Base-by-base conservation (phyloP, 441 rosid species). In the Gossypium davidsonii region DNA sequence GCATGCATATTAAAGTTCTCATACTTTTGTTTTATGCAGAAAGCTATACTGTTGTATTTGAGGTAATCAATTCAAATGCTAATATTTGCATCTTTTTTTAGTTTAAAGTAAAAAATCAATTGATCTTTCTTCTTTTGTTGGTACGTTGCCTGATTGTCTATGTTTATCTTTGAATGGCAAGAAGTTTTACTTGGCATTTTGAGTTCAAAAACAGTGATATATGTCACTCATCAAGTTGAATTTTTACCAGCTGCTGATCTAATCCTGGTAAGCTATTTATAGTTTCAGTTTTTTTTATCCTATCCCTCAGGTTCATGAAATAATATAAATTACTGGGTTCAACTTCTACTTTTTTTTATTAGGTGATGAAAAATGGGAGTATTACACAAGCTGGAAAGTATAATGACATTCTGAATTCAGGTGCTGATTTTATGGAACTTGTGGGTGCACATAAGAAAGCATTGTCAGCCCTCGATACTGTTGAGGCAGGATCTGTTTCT, bases 361-460 rank as follows among this genome's bases (percentile, higher is more conserved):
- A 94, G 94, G 92, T 89, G 37, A 86, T 88, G 91, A 79, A 81
- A 81, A 86, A 84, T 73, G 91, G 90, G 57, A 78, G 72, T 79
- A 87, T 89, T 11, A 77, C 82, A 25, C 89, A 86, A 79, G 86
- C 91, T 67, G 91, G 94, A 73, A 86, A 80, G 59, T 89, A 86
- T 48, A n/a, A 69, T 42, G 89, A 87, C 15, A 83, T 89, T 74
- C 81, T 89, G 6, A 83, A 64, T 34, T 70, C 84, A 0, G 90
- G 88, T 53, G 78, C 91, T 12, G 80, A 86, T 76, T 86, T 89
- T 59, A 81, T 83, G 90, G 89, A 86, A 65, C 90, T 87, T 76
- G 89, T 89, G 12, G 84, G 80, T 72, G 94, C 90, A 26, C 91
- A 89, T 65, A 76, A 82, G 78, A 81, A 87, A 71, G 94, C 97